These are phyloP conservation scores for Solanum hybrid DNA, from an alignment of 305 asterid genomes.

Conservation along the genomic window DNA sequence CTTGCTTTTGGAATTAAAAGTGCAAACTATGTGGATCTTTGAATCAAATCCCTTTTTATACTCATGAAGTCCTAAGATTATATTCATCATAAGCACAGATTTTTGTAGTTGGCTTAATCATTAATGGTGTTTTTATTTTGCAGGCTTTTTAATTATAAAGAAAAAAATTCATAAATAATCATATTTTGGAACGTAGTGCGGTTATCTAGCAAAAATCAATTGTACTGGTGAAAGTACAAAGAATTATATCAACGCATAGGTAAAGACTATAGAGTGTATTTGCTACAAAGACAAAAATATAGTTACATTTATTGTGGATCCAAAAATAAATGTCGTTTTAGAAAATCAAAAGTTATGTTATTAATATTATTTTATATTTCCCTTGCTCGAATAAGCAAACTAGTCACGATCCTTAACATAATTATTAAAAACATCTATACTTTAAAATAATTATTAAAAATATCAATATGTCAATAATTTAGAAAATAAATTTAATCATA, in stretches of 20 bases:
- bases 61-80: neutral
- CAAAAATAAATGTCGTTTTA: neutral
- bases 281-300: neutral
- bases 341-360: neutral
- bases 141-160: neutral
- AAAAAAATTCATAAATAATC: neutral
- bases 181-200: neutral
- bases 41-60: neutral
- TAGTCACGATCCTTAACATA: neutral
- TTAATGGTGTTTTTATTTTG: neutral
- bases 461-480: neutral
- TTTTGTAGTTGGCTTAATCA: neutral
- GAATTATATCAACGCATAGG: neutral
- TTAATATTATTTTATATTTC: too few species aligned
- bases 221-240: neutral
- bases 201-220: neutral
- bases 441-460: too few species aligned
- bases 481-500: too few species aligned
- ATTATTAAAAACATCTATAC: too few species aligned
- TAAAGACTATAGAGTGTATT: neutral
- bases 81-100: neutral
- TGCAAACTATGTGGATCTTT: neutral
- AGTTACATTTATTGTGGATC: neutral
- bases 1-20: neutral
- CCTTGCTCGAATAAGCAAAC: neutral